Evolutionary conservation across 2,329 filamentous ascomycete genomes (phyloP).

Genomic region (Calycina marina): DNA sequence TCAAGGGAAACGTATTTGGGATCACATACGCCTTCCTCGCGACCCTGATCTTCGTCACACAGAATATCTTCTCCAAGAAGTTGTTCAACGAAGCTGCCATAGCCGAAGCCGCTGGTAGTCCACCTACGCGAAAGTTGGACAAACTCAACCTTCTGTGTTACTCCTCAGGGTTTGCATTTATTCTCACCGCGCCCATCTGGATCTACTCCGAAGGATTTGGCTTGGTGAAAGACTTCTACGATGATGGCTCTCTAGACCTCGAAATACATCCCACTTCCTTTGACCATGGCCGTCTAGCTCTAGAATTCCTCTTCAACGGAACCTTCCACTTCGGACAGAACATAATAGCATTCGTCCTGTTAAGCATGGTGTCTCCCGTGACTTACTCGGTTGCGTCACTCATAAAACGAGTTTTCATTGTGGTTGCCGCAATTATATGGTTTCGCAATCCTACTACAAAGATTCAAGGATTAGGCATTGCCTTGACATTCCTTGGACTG

Average conservation of each 20-base stretch:
- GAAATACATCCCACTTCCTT: conserved; percentile 44
- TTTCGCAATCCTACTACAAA: conserved; percentile 80
- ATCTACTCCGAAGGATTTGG: conserved; percentile 76
- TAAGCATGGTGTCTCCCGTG: conserved; percentile 89
- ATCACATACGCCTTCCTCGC: conserved; percentile 77
- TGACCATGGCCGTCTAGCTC: conserved; percentile 54
- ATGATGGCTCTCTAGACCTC: conserved; percentile 63
- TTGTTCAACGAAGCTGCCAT: conserved; percentile 89
- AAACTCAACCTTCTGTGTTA: conserved; percentile 96
- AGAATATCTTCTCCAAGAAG: conserved; percentile 97
- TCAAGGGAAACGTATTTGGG: conserved; percentile 79
- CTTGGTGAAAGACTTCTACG: conserved; percentile 62
- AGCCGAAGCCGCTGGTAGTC: conserved; percentile 60
- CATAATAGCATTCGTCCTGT: conserved; percentile 80
- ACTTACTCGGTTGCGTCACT: conserved; percentile 93
- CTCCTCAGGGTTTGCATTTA: conserved; percentile 83
- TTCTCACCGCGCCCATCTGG: conserved; percentile 84
- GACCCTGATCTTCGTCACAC: conserved; percentile 90
- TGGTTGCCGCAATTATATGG: conserved; percentile 89
- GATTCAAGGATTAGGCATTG: conserved; percentile 73
- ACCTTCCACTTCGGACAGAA: conserved; percentile 95
- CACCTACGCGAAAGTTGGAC: conserved; percentile 67
- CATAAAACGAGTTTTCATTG: conserved; percentile 95
- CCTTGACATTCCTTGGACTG: conserved; percentile 76
- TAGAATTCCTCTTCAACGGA: conserved; percentile 97